A percentile compares a stretch with the other conserved stretches of the same genome.
phyloP scores from a whole-genome alignment of 2,329 filamentous ascomycete species.

The Colletotrichum noveboracense region DNA sequence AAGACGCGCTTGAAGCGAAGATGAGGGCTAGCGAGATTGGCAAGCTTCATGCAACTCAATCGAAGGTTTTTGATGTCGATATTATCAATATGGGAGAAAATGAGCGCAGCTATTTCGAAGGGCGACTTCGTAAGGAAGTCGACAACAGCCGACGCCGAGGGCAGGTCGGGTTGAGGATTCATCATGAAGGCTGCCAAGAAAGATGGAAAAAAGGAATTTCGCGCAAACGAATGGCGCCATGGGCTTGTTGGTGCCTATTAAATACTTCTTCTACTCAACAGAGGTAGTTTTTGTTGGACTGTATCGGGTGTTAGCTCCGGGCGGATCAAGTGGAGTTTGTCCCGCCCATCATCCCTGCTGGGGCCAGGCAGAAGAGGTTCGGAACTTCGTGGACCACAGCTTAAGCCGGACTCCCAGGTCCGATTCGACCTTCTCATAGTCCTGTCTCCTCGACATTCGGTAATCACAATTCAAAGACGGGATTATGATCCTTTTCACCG shows the following conservation, averaged over 20 bases:
- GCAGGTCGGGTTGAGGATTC: rapidly evolving
- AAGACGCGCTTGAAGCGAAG: constrained; percentile 34
- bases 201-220: too few relatives aligned
- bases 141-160: not conserved
- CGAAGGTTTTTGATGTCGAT: constrained; percentile 1
- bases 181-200: not conserved
- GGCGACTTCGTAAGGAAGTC: not conserved
- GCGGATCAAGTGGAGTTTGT: not conserved
- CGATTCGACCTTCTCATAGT: rapidly evolving
- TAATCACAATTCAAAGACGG: rapidly evolving
- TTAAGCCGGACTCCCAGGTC: not conserved
- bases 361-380: not conserved
- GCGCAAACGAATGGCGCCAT: not conserved
- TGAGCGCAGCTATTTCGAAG: not conserved
- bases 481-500: not conserved
- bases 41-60: not conserved
- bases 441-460: not conserved
- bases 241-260: not conserved
- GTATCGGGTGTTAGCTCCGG: not conserved
- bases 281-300: not conserved
- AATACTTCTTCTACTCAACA: rapidly evolving
- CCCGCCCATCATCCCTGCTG: not conserved
- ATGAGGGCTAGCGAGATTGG: not conserved
- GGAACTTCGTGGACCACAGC: not conserved
- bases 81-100: not conserved